Conservation (phyloP, 768 basidiomycete genomes). For the Trametes cinnabarina region DNA sequence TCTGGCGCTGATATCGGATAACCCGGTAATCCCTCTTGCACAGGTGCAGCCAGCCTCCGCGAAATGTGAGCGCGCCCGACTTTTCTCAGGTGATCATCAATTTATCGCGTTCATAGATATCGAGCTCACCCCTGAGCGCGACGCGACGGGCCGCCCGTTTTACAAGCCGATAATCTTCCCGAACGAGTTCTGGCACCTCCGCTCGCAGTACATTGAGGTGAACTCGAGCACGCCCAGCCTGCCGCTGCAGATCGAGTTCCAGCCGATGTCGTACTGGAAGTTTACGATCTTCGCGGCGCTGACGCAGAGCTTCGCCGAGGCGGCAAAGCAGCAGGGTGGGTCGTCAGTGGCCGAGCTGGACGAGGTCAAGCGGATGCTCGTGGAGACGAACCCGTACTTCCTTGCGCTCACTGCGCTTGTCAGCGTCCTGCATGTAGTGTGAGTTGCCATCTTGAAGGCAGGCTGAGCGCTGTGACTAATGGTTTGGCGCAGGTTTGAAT, state of each 20-base stretch:
- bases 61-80: slow-evolving; percentile 52
- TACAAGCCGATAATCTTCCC: slow-evolving; percentile 90
- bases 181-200: slow-evolving; percentile 94
- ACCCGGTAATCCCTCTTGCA: slow-evolving; percentile 47
- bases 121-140: slow-evolving; percentile 59
- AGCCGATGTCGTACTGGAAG: slow-evolving; percentile 83
- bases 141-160: slow-evolving; percentile 62
- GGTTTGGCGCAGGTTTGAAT: slow-evolving; percentile 66
- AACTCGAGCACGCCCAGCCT: slow-evolving; percentile 78
- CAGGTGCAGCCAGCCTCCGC: slow-evolving; percentile 57
- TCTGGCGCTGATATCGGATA: slow-evolving; percentile 78
- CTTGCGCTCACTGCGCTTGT: slow-evolving; percentile 81
- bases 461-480: slow-evolving; percentile 21
- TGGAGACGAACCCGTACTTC: slow-evolving; percentile 87
- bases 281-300: slow-evolving; percentile 85
- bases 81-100: background rate
- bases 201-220: slow-evolving; percentile 78
- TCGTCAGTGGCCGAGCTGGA: slow-evolving; percentile 73
- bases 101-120: slow-evolving; percentile 46
- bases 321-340: slow-evolving; percentile 70
- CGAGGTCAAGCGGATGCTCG: slow-evolving; percentile 92
- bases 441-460: slow-evolving; percentile 8
- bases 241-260: slow-evolving; percentile 79
- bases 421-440: slow-evolving; percentile 85
- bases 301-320: slow-evolving; percentile 85